Base-by-base conservation (phyloP, 106 monocot genomes). In the Xerophyta viscosa region DNA sequence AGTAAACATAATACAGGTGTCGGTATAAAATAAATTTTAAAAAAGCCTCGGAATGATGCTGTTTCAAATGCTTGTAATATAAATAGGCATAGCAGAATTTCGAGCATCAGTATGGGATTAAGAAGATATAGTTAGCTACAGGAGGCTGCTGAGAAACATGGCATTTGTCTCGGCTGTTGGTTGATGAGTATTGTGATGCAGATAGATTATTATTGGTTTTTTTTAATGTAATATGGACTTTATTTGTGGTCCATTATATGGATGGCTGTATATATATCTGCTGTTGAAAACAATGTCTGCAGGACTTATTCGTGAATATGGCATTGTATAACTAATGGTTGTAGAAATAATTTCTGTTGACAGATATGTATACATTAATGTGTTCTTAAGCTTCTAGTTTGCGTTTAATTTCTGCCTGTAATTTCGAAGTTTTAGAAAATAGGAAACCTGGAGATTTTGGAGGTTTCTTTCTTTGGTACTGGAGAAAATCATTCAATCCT, bases 181-280 rank as follows among this genome's bases (percentile, higher is more conserved):
- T 58, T 28, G 8, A 21, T 4, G n/a, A 27, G 20, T n/a, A 17
- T 33, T 24, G 41, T 30, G 8, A 24, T 39, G 39, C 41, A 13
- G n/a, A 57, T 19, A 39, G 19, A 54, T 17, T 21, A 54, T 5
- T 21, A 24, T 13, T 37, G 17, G 54, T 10, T 33, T 54, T 20
- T 33, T 33, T 27, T 8, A 4, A 0, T 13, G n/a, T n/a, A n/a
- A n/a, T n/a, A n/a, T 54, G 33, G 54, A 54, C 52, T 13, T 17
- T 53, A 30, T 53, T 54, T 10, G 33, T 22, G 36, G 33, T 54
- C 31, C 31, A 54, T 36, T 54, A 29, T 8, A 33, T 54, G 20
- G 20, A 37, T 28, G n/a, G 33, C 33, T 18, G n/a, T n/a, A n/a
- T n/a, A n/a, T n/a, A 54, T 36, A 17, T 36, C 29, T 20, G 54